Conservation (phyloP, 1,284 basidiomycete species). For the Blastosporella zonata region DNA sequence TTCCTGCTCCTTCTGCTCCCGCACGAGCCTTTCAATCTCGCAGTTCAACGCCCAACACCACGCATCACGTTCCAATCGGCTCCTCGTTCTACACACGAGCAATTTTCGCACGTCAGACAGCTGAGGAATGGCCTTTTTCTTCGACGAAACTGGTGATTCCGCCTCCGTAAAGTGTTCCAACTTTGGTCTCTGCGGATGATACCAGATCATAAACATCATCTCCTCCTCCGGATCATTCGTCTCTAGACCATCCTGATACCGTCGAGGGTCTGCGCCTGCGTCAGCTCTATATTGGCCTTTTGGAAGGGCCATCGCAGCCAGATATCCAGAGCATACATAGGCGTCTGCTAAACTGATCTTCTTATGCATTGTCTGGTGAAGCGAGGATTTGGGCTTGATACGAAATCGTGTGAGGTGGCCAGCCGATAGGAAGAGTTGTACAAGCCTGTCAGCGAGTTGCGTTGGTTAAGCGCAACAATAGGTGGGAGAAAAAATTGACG, state of each 20-base stretch:
- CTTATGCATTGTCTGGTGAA: conserved; percentile 48
- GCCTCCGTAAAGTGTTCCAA: conserved; percentile 22
- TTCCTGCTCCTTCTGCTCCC: conserved; percentile 58
- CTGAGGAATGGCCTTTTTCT: conserved; percentile 38
- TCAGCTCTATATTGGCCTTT: conserved; percentile 58
- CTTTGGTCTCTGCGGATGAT: conserved; percentile 36
- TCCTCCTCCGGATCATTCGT: conserved; percentile 76
- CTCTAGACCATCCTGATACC: conserved; percentile 78
- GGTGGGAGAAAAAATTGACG: conserved; percentile 24
- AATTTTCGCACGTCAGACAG: conserved; percentile 63
- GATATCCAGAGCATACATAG: conserved; percentile 75
- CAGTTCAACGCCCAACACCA: conserved; percentile 86
- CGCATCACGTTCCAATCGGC: conserved; percentile 76
- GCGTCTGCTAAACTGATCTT: conserved; percentile 68
- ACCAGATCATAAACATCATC: conserved; percentile 71
- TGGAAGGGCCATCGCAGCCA: conserved; percentile 65
- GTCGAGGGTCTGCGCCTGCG: conserved; percentile 50
- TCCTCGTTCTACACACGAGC: conserved; percentile 70
- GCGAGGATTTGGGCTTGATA: conserved; percentile 46
- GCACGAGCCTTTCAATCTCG: conserved; percentile 76
- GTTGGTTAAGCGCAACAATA: conserved; percentile 7
- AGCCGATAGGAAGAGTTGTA: conserved; percentile 64
- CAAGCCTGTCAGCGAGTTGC: conserved; percentile 41
- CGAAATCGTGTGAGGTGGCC: conserved; percentile 66
- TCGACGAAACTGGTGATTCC: conserved; percentile 21